These are phyloP conservation scores for Starmerella sp. DNA, from an alignment of 805 yeast species.

Conservation along the genomic window DNA sequence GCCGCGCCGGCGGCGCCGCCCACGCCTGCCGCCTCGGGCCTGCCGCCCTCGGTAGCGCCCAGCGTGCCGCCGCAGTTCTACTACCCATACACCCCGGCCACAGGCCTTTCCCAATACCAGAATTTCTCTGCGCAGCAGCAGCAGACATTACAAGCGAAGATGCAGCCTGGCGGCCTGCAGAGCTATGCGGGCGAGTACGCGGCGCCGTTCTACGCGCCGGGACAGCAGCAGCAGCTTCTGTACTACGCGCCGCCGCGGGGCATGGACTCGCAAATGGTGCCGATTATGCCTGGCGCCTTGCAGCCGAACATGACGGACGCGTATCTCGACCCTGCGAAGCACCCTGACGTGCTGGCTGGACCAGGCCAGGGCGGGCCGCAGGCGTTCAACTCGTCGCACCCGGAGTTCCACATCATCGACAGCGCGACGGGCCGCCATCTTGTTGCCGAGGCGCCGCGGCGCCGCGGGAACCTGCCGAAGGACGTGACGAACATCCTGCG, in stretches of 20 bases:
- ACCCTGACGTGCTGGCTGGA: background rate
- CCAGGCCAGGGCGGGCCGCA: background rate
- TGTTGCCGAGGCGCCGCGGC: slow-evolving; percentile 22
- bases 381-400: slow-evolving; percentile 6
- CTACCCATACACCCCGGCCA: slow-evolving; percentile 2
- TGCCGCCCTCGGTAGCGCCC: no score
- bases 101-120: background rate
- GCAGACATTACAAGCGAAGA: background rate
- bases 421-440: slow-evolving; percentile 16
- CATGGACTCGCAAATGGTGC: background rate
- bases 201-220: background rate
- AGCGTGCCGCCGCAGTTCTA: background rate
- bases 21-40: background rate
- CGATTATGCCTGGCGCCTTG: background rate
- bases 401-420: slow-evolving; percentile 18
- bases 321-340: background rate
- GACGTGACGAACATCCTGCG: slow-evolving; percentile 63
- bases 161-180: background rate
- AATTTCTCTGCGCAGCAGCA: background rate
- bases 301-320: background rate
- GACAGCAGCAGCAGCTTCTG: background rate
- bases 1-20: no score
- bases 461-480: slow-evolving; percentile 67
- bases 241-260: slow-evolving; percentile 1
- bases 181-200: background rate